Base-by-base conservation (phyloP, 139 green algal genomes). In the Ostreobium quekettii region DNA sequence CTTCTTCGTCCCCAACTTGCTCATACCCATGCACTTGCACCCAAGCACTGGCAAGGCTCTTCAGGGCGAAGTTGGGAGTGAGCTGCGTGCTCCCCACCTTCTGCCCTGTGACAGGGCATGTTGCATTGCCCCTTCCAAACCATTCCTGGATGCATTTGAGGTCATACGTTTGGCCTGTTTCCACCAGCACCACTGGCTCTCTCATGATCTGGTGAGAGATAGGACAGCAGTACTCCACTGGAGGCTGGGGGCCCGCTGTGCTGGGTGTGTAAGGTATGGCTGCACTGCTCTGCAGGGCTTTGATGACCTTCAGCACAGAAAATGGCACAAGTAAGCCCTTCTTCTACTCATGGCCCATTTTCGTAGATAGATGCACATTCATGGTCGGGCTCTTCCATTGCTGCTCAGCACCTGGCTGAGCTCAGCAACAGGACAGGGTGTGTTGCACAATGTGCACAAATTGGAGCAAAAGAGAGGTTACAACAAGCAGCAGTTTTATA, bases 91-190 rank as follows among this genome's bases (percentile, higher is more conserved):
- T 39, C n/a, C 15, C 28, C 11, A 73, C 39, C 31, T 36, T 28
- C 2, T 29, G 47, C 11, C 60, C 60, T 22, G 66, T 73, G 5
- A 61, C 33, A 22, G 66, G 66, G 42, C 60, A 61, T 22, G 48
- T 47, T 22, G 8, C 11, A 8, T 66, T 46, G 37, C 66, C 66
- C 8, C 15, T 8, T 5, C 46, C 36, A 22, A 81, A 39, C 58
- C 69, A 81, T 19, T 60, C 24, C 8, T 71, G n/a, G 38, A 81
- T 76, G 22, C 38, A 37, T 29, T 35, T 57, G 7, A 69, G 38
- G 3, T 81, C 74, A 39, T 76, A 81, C 15, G 72, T 78, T 22
- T 75, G 48, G 0, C 75, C 72, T 1, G 72, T 71, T 49, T 81
- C 72, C 36, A 71, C 66, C n/a, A 78, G 61, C 29, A 71, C 36